phyloP scores from a whole-genome alignment of 179 eudicot genomes.

The Carnegiea gigantea region DNA sequence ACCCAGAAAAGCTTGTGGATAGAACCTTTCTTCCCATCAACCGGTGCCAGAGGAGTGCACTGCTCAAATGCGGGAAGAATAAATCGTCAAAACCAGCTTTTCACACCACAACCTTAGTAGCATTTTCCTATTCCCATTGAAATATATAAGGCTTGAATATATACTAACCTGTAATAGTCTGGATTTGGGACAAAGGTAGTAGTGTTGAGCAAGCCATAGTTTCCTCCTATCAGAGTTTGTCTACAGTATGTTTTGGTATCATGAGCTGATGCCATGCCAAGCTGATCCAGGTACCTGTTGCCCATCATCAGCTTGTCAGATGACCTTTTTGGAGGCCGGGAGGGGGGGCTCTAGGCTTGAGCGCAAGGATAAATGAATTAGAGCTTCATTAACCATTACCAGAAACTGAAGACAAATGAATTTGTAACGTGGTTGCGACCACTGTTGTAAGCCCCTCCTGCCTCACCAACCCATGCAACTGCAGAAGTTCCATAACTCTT shows the following conservation, averaged over 20 bases:
- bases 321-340: neutral
- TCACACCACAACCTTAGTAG: neutral
- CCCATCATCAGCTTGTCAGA: neutral
- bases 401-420: slow-evolving; percentile 83
- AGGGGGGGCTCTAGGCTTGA: neutral
- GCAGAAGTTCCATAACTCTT: slow-evolving; percentile 48
- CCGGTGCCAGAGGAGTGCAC: slow-evolving; percentile 87
- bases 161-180: slow-evolving; percentile 78
- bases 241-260: slow-evolving; percentile 85
- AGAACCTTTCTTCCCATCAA: slow-evolving; percentile 74
- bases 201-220: slow-evolving; percentile 82
- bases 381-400: slow-evolving; percentile 43
- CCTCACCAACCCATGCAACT: slow-evolving; percentile 87
- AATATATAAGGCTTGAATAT: neutral
- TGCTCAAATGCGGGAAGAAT: slow-evolving; percentile 30
- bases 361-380: neutral
- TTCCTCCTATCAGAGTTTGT: slow-evolving; percentile 87
- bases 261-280: slow-evolving; percentile 69
- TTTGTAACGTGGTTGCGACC: slow-evolving; percentile 76
- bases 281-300: slow-evolving; percentile 91
- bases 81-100: slow-evolving; percentile 15
- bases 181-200: slow-evolving; percentile 89
- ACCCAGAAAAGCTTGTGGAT: slow-evolving; percentile 58
- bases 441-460: slow-evolving; percentile 95
- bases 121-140: neutral